Evolutionary conservation across 225 moss, liverwort and hornwort species (phyloP), one percentile per base, ranked within the genome.

Genomic region (Neckera pumila): DNA sequence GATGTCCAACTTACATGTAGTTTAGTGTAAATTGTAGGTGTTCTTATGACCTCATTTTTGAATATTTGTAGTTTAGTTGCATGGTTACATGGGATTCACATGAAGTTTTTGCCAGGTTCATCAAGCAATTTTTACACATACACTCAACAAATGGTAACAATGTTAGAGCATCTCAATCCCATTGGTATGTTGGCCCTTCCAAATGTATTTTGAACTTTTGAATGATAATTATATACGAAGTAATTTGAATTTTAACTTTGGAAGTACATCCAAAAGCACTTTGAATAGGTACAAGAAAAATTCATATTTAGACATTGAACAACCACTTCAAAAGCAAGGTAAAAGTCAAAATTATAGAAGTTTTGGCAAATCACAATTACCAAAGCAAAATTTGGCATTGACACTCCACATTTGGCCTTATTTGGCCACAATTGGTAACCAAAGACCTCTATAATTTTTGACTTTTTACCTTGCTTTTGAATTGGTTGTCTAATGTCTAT

Each of bases 1-100:
- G 45, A 45, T 18, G 30, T 30, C 2, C 0, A 45, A 0, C 3
- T 30, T 73, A 6, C 0, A 0, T 0, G 0, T 30, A 10, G 11
- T 45, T 17, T 30, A 30, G 11, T 17, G 10, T n/a, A 6, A n/a
- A 64, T 64, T 17, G 18, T 42, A 25, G 25, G 4, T 70, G 0
- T 42, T 71, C 2, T 0, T 4, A 2, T 42, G 26, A 71, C 42
- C 14, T 71, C 15, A 2, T 26, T 20, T 26, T 71, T 42, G 8
- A 71, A 42, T 42, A 14, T 26, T 26, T 71, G 3, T 42, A 71
- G 34, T 5, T 71, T 26, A 42, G 42, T 71, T 5, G 3, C 15
- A 71, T 2, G 0, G 1, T 7, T 0, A 40, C 0, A 14, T 8
- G 7, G 4, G 4, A 1, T 13, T 40, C 0, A 40, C 7, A 2